Evolutionary conservation across 2,329 filamentous ascomycete genomes (phyloP).

Genomic region (Pseudogymnoascus sp.): DNA sequence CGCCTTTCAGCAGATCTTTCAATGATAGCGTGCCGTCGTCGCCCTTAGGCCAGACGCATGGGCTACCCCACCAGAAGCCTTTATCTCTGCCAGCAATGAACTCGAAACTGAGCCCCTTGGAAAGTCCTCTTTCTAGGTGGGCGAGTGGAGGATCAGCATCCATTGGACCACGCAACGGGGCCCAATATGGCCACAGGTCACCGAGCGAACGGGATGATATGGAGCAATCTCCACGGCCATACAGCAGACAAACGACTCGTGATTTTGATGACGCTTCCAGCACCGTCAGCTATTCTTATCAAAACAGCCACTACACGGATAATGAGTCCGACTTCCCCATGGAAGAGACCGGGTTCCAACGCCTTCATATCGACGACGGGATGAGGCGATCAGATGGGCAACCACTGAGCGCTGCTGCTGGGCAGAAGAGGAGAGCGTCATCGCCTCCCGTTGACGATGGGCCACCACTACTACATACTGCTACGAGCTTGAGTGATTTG

Average conservation of each 20-base stretch:
- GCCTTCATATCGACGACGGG: slow-evolving; percentile 47
- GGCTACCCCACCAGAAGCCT: slow-evolving; percentile 26
- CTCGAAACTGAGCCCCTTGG: slow-evolving; percentile 21
- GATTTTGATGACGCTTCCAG: slow-evolving; percentile 42
- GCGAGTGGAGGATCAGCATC: slow-evolving; percentile 24
- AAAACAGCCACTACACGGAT: slow-evolving; percentile 46
- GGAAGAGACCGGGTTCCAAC: slow-evolving; percentile 44
- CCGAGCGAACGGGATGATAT: slow-evolving; percentile 24
- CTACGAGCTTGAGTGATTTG: slow-evolving; percentile 27
- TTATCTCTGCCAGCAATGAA: slow-evolving; percentile 28
- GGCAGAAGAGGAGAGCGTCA: slow-evolving; percentile 56
- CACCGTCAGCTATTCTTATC: slow-evolving; percentile 42
- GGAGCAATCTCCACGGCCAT: slow-evolving; percentile 24
- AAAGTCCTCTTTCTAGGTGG: slow-evolving; percentile 26
- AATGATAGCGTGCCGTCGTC: slow-evolving; percentile 28
- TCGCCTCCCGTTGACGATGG: slow-evolving; percentile 50
- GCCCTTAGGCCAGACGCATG: slow-evolving; percentile 23
- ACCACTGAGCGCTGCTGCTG: slow-evolving; percentile 32
- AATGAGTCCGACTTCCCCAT: slow-evolving; percentile 37
- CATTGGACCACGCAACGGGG: slow-evolving; percentile 21
- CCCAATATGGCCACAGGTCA: slow-evolving; percentile 24
- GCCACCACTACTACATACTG: slow-evolving; percentile 24
- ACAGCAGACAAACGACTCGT: slow-evolving; percentile 24
- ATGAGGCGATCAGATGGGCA: slow-evolving; percentile 20
- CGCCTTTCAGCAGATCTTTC: slow-evolving; percentile 25